Evolutionary conservation across 2,329 filamentous ascomycete genomes (phyloP).

Genomic region (Penicillium sp.): DNA sequence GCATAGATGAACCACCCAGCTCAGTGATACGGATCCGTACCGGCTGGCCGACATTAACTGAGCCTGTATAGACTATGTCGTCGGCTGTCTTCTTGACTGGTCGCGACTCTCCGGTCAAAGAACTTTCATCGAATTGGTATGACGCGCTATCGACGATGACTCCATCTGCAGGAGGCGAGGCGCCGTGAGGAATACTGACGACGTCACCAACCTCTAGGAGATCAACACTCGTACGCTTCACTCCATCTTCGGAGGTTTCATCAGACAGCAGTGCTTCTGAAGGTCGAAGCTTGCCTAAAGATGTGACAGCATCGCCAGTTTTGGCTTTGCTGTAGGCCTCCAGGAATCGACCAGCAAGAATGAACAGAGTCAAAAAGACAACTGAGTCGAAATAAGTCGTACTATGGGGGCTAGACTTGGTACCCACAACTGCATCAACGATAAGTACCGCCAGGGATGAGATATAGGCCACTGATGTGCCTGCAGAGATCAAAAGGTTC

Average conservation of each 20-base stretch:
- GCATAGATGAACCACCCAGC: constrained; percentile 50
- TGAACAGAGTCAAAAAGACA: constrained; percentile 85
- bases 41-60: constrained; percentile 50
- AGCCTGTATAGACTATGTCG: constrained; percentile 49
- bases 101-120: constrained; percentile 65
- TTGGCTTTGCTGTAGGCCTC: constrained; percentile 92
- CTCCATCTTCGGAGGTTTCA: constrained; percentile 14
- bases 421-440: constrained; percentile 47
- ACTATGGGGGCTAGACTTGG: constrained; percentile 50
- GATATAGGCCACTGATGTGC: constrained; percentile 83
- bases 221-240: constrained; percentile 59
- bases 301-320: constrained; percentile 80
- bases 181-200: constrained; percentile 74
- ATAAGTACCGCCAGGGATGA: constrained; percentile 78
- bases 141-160: constrained; percentile 56
- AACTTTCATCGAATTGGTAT: constrained; percentile 82
- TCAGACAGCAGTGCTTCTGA: constrained; percentile 66
- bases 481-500: constrained; percentile 89
- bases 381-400: constrained; percentile 87
- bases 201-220: constrained; percentile 72
- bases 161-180: constrained; percentile 83
- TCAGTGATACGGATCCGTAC: constrained; percentile 46
- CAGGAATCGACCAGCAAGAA: constrained; percentile 60
- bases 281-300: constrained; percentile 74
- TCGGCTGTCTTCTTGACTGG: constrained; percentile 45